Conservation (phyloP, 2,329 filamentous ascomycete genomes). For the Arthroderma sp. region DNA sequence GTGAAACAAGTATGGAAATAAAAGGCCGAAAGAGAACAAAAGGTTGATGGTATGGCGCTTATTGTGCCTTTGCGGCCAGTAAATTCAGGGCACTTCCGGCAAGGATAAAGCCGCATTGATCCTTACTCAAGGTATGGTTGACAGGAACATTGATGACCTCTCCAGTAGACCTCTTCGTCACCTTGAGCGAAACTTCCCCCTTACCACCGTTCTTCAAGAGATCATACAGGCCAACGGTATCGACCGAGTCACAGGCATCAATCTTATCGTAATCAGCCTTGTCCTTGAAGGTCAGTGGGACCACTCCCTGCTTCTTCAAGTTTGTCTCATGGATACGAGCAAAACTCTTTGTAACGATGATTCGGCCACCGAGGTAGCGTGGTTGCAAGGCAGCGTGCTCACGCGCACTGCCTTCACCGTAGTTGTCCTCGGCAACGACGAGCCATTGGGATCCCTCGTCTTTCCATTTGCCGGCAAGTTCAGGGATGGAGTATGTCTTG, state of each 20-base stretch:
- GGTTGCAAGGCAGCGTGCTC: constrained; percentile 87
- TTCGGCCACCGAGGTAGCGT: constrained; percentile 71
- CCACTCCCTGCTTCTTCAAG: constrained; percentile 92
- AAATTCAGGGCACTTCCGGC: constrained; percentile 90
- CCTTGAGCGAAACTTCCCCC: constrained; percentile 58
- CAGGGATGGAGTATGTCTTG: constrained; percentile 63
- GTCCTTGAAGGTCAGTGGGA: constrained; percentile 80
- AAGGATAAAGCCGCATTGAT: constrained; percentile 84
- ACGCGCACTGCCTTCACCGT: constrained; percentile 78
- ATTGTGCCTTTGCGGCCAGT: constrained; percentile 49
- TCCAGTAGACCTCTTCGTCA: constrained; percentile 49
- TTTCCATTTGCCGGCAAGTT: constrained; percentile 76
- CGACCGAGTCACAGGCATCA: constrained; percentile 67
- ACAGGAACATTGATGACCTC: constrained; percentile 58
- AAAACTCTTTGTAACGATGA: constrained; percentile 77
- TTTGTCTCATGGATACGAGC: constrained; percentile 93
- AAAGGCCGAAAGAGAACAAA: not conserved
- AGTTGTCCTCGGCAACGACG: constrained; percentile 95
- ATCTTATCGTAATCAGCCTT: constrained; percentile 81
- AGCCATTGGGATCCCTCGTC: constrained; percentile 65
- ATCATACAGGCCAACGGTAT: constrained; percentile 70
- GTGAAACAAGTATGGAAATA: not conserved
- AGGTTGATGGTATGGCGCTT: not conserved
- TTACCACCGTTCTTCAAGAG: constrained; percentile 66
- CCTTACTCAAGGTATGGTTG: constrained; percentile 76